A percentile compares a stretch with the other conserved stretches of the same genome.
phyloP scores from a whole-genome alignment of 306 rosid species.

The Psophocarpus tetragonolobus region DNA sequence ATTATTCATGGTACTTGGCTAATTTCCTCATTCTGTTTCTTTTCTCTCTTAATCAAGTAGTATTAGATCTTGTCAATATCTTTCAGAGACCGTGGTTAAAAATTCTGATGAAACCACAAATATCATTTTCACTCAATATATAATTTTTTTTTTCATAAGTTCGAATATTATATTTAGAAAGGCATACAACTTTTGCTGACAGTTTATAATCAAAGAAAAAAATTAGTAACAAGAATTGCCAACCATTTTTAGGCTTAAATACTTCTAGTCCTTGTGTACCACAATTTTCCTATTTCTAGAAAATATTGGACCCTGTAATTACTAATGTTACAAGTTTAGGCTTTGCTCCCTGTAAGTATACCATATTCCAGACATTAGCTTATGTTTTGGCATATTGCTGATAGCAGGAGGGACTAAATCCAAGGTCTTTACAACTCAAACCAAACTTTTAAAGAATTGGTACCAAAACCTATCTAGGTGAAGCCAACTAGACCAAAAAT shows the following conservation, averaged over 20 bases:
- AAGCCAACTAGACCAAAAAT: neutral
- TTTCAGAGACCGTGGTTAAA: neutral
- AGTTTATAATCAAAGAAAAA: neutral
- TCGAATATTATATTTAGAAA: neutral
- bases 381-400: neutral
- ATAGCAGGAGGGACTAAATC: neutral
- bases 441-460: neutral
- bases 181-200: neutral
- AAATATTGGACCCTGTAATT: neutral
- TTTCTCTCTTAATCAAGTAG: neutral
- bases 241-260: neutral
- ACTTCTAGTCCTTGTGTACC: neutral
- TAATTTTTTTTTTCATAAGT: neutral
- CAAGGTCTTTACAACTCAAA: neutral
- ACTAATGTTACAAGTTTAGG: no score
- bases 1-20: neutral
- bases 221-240: neutral
- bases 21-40: neutral
- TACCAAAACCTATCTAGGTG: neutral
- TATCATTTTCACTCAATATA: neutral
- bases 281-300: neutral
- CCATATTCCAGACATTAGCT: neutral
- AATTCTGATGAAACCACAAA: constrained; percentile 20
- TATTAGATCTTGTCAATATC: constrained; percentile 15
- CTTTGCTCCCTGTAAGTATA: neutral